Evolutionary conservation across 2,329 filamentous ascomycete genomes (phyloP), one percentile per base, ranked within the genome.

Genomic region (Colletotrichum noveboracense): DNA sequence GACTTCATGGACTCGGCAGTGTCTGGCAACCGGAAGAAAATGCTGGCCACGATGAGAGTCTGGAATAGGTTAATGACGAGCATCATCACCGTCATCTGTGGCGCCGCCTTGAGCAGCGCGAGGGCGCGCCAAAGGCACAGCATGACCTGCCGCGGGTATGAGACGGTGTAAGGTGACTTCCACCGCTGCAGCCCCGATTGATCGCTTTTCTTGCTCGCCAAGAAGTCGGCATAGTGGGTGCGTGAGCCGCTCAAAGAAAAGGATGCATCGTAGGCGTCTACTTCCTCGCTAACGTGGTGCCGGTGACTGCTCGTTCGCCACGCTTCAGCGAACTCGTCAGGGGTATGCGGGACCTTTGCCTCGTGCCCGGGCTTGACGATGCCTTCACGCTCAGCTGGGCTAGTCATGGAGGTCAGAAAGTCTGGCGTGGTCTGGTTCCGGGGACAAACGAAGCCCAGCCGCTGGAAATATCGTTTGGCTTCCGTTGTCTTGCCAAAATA

Each of bases 341-440:
- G 80, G 3, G 84, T 85, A 5, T 82, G 80, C 0, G 84, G 85
- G 1, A 82, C 83, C 8, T 78, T 80, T 67, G 80, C 78, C 74
- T 86, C 82, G 13, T 78, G 84, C 2, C 85, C 84, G 1, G 80
- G 79, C 16, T 79, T 81, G 14, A 84, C 72, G 32, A 82, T 77
- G 28, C 84, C 83, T 74, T 86, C 85, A 21, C 84, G 84, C 75
- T 86, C 85, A 3, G 78, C 71, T 2, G 83, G 83, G 5, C 80
- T 84, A 1, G 88, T 89, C 55, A 90, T 86, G 2, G 88, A 88
- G 1, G 79, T 95, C 21, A 95, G 82, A 82, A 95, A 95, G 79
- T 95, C 94, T 1, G 93, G 91, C 1, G 93, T 94, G 0, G 93
- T 95, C 78, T 92, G 85, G 32, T 86, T 80, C 0, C 82, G 80